Percentiles rank a stretch among this genome's conserved stretches.
Evolutionary conservation across 2,329 filamentous ascomycete species (phyloP).

Genomic region (Acephala macrosclerotiorum): DNA sequence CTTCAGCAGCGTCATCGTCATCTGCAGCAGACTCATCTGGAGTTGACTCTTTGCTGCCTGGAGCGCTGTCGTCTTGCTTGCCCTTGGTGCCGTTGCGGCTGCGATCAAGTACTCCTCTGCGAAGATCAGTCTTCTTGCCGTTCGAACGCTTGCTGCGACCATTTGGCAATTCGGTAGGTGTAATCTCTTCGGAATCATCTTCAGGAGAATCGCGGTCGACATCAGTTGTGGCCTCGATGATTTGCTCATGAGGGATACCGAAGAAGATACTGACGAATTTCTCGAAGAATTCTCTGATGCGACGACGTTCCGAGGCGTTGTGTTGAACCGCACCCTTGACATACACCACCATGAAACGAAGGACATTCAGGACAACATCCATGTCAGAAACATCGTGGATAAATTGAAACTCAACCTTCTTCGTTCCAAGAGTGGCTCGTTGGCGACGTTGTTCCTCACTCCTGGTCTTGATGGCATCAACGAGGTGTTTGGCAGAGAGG

Average conservation of each 20-base stretch:
- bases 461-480: slow-evolving; percentile 89
- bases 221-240: slow-evolving; percentile 71
- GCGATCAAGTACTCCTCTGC: slow-evolving; percentile 85
- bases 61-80: slow-evolving; percentile 76
- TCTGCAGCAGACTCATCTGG: slow-evolving; percentile 81
- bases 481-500: slow-evolving; percentile 87
- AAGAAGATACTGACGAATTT: slow-evolving; percentile 81
- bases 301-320: slow-evolving; percentile 75
- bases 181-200: slow-evolving; percentile 71
- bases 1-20: slow-evolving; percentile 77
- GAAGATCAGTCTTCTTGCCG: slow-evolving; percentile 80
- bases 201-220: slow-evolving; percentile 75
- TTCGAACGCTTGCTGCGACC: slow-evolving; percentile 70
- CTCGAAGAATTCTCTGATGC: slow-evolving; percentile 78
- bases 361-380: slow-evolving; percentile 68
- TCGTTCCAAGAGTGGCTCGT: slow-evolving; percentile 63
- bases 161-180: slow-evolving; percentile 75
- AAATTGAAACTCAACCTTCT: slow-evolving; percentile 73
- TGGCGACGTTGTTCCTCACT: slow-evolving; percentile 87
- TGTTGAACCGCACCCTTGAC: slow-evolving; percentile 74
- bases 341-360: slow-evolving; percentile 69
- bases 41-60: slow-evolving; percentile 86
- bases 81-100: slow-evolving; percentile 74
- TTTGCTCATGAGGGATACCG: slow-evolving; percentile 73
- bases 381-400: slow-evolving; percentile 76